These are phyloP conservation scores for Cinnamomum micranthum DNA, from an alignment of 164 flowering plant species.

Conservation along the genomic window DNA sequence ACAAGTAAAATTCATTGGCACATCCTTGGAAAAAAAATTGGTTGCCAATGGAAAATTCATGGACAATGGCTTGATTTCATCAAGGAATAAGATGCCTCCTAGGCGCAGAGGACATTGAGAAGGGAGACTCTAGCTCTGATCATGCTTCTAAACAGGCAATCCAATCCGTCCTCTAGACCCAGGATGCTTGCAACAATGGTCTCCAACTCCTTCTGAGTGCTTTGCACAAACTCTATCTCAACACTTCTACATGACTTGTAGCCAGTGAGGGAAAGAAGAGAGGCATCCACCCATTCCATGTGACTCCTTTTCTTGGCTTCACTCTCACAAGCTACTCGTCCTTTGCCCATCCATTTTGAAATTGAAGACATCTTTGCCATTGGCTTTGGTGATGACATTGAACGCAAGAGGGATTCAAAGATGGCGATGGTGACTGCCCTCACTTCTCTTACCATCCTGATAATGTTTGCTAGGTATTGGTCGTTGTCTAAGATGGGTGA, in stretches of 20 bases:
- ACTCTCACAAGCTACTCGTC: slow-evolving; percentile 13
- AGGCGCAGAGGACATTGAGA: slow-evolving; percentile 14
- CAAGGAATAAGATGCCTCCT: not conserved
- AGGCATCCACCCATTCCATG: slow-evolving; percentile 28
- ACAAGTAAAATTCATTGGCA: slow-evolving; percentile 1
- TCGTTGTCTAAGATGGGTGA: not conserved
- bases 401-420: slow-evolving; percentile 29
- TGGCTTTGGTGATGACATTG: slow-evolving; percentile 23
- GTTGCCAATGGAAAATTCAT: slow-evolving; percentile 1
- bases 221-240: slow-evolving; percentile 19
- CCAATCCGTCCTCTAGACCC: slow-evolving; percentile 44
- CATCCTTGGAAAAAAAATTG: slow-evolving; percentile 6
- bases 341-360: slow-evolving; percentile 18
- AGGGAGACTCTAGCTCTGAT: slow-evolving; percentile 56
- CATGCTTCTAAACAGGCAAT: slow-evolving; percentile 45
- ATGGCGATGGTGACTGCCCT: slow-evolving; percentile 21
- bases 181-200: slow-evolving; percentile 41
- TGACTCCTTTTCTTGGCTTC: slow-evolving; percentile 21
- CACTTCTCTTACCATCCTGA: slow-evolving; percentile 32
- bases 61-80: not conserved
- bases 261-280: slow-evolving; percentile 13
- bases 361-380: slow-evolving; percentile 28
- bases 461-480: slow-evolving; percentile 9
- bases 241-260: slow-evolving; percentile 13
- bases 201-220: slow-evolving; percentile 40